Evolutionary conservation across 805 yeast species (phyloP).

Genomic region (Kodamaea lidongshanica): DNA sequence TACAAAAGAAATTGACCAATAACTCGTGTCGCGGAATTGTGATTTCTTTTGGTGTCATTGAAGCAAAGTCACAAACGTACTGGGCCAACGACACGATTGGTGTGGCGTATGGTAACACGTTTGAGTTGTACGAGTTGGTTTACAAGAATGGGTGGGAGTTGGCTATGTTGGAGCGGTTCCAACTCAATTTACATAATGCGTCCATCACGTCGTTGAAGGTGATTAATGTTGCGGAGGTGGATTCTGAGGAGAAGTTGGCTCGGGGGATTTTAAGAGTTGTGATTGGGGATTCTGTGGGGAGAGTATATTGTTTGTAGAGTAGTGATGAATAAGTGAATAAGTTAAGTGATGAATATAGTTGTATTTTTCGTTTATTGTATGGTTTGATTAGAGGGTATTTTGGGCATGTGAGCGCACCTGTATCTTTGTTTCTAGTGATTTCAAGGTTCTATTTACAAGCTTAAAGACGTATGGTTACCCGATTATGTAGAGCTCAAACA

Average conservation of each 20-base stretch:
- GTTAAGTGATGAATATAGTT: no score
- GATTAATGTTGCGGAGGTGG: conserved; percentile 23
- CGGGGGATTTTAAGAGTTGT: conserved; percentile 38
- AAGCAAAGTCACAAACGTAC: conserved; percentile 21
- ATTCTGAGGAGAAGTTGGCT: conserved; percentile 29
- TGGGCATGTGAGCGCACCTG: no score
- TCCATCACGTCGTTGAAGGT: conserved; percentile 15
- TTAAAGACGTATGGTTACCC: no score
- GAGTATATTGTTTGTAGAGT: no score
- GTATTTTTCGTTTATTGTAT: no score
- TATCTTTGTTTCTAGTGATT: no score
- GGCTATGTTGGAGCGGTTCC: conserved; percentile 2
- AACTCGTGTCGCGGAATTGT: conserved; percentile 19
- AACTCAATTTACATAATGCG: neutral
- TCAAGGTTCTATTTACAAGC: no score
- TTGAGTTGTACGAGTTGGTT: conserved; percentile 20
- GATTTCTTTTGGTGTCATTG: conserved; percentile 12
- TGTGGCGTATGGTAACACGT: conserved; percentile 17
- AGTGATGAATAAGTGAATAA: no score
- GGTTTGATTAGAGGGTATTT: no score
- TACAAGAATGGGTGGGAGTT: conserved; percentile 12
- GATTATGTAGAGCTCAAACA: no score
- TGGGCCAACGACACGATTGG: conserved; percentile 35
- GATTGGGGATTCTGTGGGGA: conserved; percentile 51
- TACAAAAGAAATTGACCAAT: conserved; percentile 16